Evolutionary conservation across 1,139 yeast genomes (phyloP).

Genomic region (Saccharomyces hybrid): DNA sequence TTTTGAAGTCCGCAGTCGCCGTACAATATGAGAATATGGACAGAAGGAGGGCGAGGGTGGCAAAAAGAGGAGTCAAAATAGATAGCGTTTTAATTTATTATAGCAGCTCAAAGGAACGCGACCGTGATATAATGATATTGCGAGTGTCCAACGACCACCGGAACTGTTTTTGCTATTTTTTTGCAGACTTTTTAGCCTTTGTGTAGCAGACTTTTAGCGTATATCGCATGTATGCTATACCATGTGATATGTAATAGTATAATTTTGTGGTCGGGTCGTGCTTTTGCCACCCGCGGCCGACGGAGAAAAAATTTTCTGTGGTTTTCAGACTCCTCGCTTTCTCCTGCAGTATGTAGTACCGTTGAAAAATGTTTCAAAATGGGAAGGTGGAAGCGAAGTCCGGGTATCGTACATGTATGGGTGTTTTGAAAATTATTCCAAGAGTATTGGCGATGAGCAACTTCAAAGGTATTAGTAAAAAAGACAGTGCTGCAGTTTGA

Average conservation of each 20-base stretch:
- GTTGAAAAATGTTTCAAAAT: no score
- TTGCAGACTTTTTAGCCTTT: not conserved
- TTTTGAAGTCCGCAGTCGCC: not conserved
- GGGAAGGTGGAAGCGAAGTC: not conserved
- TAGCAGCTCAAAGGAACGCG: slow-evolving; percentile 1
- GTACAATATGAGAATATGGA: not conserved
- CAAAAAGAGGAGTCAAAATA: not conserved
- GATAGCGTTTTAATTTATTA: not conserved
- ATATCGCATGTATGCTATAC: not conserved
- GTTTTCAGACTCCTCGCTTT: not conserved
- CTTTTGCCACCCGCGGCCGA: not conserved
- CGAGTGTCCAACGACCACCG: not conserved
- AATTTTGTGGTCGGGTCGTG: not conserved
- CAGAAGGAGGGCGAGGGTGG: not conserved
- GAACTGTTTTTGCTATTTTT: not conserved
- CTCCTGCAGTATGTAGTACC: not conserved
- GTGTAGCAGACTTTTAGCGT: not conserved
- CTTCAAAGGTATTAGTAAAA: not conserved
- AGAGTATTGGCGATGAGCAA: not conserved
- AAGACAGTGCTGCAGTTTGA: not conserved
- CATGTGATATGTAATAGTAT: not conserved
- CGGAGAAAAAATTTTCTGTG: slow-evolving; percentile 2
- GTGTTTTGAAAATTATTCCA: not conserved
- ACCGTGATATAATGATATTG: not conserved
- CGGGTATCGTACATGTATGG: not conserved